phyloP scores from a whole-genome alignment of 495 filamentous ascomycete species.

The Hypoxylon lienhwacheense region DNA sequence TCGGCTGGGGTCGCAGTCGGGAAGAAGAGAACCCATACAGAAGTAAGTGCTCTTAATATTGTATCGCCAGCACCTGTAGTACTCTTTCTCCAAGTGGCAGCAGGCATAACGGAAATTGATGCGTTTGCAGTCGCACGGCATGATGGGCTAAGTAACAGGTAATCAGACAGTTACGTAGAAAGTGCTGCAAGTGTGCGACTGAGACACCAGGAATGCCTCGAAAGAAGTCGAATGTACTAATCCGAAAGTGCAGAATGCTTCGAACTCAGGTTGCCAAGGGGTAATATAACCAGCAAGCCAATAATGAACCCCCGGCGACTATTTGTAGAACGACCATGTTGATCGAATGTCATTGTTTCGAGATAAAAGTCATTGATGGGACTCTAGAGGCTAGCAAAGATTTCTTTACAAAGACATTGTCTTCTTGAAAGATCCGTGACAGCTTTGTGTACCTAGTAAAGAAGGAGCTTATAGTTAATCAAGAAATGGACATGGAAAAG shows the following conservation, averaged over 20 bases:
- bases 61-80: slow-evolving; percentile 22
- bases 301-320: too few relatives aligned
- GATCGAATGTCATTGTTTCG: slow-evolving; percentile 16
- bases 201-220: background rate
- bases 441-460: slow-evolving; percentile 5
- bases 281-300: too few relatives aligned
- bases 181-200: slow-evolving; percentile 1
- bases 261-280: too few relatives aligned
- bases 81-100: slow-evolving; percentile 26
- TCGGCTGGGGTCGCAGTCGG: background rate
- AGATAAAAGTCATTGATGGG: too few relatives aligned
- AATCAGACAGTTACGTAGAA: background rate
- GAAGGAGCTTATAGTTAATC: background rate
- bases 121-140: slow-evolving; percentile 25
- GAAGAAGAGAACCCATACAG: slow-evolving; percentile 4
- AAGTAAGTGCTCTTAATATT: background rate
- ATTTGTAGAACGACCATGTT: too few relatives aligned
- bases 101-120: slow-evolving; percentile 27
- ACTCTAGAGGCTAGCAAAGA: too few relatives aligned
- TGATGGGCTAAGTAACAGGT: slow-evolving; percentile 6
- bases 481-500: too few relatives aligned
- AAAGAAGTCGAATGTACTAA: too few relatives aligned
- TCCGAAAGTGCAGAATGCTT: too few relatives aligned
- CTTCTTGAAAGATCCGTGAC: background rate
- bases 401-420: slow-evolving; percentile 10